Evolutionary conservation across 306 rosid species (phyloP), one percentile per base, ranked within the genome.

Genomic region (Acacia crassicarpa): DNA sequence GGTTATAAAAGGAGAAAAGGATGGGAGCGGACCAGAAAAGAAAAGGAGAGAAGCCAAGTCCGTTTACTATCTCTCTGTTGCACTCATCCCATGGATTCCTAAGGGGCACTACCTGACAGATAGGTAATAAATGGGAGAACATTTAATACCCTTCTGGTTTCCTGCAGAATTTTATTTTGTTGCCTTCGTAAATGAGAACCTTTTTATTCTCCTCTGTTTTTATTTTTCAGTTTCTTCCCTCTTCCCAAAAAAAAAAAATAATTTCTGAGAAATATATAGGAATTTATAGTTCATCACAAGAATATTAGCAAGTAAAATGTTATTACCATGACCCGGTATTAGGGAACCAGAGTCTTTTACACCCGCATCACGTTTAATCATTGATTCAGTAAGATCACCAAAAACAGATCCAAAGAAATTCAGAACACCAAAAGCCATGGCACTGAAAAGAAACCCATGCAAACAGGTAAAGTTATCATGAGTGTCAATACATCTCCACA

Each of bases 341-440:
- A 93, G 88, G 66, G 98, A 92, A 69, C 99, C 99, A 25, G 99
- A 95, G 82, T 95, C 99, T 84, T 95, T 95, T 45, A 95, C 99
- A 23, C 98, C 98, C 46, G 99, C 99, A 38, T 95, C 99, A 11
- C 98, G 96, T 83, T 95, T 95, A 87, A 95, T 95, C 99, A 93
- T 95, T 45, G 99, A 95, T 86, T 95, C 98, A 43, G 98, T 95
- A 76, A 95, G 99, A 87, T 95, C 97, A 46, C 99, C 99, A 79
- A 93, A 95, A 59, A 93, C 84, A 74, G 97, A 93, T 40, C 90
- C 99, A 25, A 93, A 75, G 90, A 95, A 95, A 79, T 80, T 95
- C 90, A 93, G 89, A 88, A 91, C 73, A 27, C 98, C 98, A 82
- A 93, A 92, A 81, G 88, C 96, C 72, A 91, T 85, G 23, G 94